Evolutionary conservation across 2,329 filamentous ascomycete species (phyloP).

Genomic region (Aaosphaeria pasadenensis): DNA sequence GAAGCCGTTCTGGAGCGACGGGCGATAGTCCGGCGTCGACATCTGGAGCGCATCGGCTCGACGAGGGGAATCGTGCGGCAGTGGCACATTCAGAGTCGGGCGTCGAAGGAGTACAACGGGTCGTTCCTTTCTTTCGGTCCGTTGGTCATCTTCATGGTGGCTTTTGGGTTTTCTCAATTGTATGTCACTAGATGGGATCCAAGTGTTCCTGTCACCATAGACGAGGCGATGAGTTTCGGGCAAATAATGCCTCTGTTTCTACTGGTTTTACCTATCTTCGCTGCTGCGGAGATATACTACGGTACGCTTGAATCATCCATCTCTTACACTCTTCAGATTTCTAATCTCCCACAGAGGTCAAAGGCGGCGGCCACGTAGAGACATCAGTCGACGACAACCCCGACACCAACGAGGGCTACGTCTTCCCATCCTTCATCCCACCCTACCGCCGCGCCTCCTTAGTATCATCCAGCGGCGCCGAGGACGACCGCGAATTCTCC

Average conservation of each 20-base stretch:
- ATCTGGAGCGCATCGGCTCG: neutral
- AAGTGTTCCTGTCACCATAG: constrained; percentile 1
- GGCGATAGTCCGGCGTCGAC: neutral
- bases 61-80: neutral
- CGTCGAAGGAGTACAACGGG: constrained; percentile 4
- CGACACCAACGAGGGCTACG: neutral
- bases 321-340: neutral
- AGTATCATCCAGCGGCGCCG: neutral
- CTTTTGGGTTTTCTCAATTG: constrained; percentile 11
- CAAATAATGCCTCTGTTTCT: constrained; percentile 12
- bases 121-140: constrained; percentile 10
- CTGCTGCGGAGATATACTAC: constrained; percentile 5
- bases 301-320: too few species aligned
- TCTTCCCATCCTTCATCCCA: neutral
- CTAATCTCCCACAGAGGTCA: neutral
- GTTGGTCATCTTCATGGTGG: constrained; percentile 10
- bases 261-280: constrained; percentile 9
- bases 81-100: neutral
- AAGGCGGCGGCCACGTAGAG: neutral
- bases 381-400: neutral
- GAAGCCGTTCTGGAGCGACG: neutral
- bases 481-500: neutral
- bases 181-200: constrained; percentile 5
- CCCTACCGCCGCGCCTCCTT: too few species aligned
- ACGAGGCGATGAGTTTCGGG: constrained; percentile 11